A percentile compares a stretch with the other conserved stretches of the same genome.
Conservation (phyloP, 306 rosid genomes). For the Sesbania bispinosa region DNA sequence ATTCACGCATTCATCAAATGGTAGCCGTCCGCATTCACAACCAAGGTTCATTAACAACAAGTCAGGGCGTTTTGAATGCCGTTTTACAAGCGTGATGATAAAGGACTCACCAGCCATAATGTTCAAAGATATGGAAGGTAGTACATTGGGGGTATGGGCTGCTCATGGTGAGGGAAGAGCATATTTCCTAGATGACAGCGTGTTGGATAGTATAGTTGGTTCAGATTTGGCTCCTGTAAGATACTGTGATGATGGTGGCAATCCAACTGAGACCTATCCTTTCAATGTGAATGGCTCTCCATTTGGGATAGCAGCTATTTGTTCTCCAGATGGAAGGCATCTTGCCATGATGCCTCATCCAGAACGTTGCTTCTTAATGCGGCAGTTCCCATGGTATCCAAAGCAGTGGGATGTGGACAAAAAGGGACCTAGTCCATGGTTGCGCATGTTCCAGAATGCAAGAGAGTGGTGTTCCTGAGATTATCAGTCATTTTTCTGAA, state of each 20-base stretch:
- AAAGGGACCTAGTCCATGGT: constrained; percentile 90
- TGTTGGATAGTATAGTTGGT: constrained; percentile 54
- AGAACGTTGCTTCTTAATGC: constrained; percentile 93
- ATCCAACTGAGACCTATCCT: constrained; percentile 72
- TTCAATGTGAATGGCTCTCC: constrained; percentile 91
- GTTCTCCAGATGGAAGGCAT: constrained; percentile 93
- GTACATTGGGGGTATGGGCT: constrained; percentile 85
- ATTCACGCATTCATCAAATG: too few species aligned
- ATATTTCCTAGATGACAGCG: constrained; percentile 73
- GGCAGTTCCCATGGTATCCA: constrained; percentile 95
- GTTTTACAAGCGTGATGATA: constrained; percentile 77
- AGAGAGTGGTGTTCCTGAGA: constrained; percentile 46
- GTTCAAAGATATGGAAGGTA: constrained; percentile 81
- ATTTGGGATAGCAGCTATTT: constrained; percentile 77
- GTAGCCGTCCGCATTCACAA: too few species aligned
- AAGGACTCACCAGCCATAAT: constrained; percentile 78
- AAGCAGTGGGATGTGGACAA: constrained; percentile 77
- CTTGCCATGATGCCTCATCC: constrained; percentile 99
- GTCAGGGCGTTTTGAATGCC: constrained; percentile 90
- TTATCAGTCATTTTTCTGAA: not conserved
- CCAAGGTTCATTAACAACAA: constrained; percentile 86
- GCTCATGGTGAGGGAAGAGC: constrained; percentile 94
- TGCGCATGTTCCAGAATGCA: constrained; percentile 81
- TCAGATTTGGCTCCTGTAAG: constrained; percentile 71
- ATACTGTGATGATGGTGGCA: constrained; percentile 85